Evolutionary conservation across 345 rosid species (phyloP), one percentile per base, ranked within the genome.

Genomic region (Pistacia atlantica): DNA sequence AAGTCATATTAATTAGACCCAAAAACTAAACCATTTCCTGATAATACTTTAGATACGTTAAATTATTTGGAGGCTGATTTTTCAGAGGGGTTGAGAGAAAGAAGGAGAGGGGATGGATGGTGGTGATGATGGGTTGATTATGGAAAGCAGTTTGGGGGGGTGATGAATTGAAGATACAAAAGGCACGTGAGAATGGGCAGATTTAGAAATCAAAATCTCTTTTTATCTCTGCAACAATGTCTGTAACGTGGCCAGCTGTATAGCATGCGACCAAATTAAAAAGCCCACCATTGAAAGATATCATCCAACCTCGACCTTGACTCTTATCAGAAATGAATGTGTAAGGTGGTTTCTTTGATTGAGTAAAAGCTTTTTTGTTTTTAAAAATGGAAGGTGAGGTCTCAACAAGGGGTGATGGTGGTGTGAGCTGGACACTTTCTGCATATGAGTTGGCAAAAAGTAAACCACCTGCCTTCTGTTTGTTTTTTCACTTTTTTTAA

Each of bases 211-310:
- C n/a, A 18, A 54, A 54, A 14, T 37, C 42, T 6, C 8, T 62
- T 57, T n/a, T 16, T 8, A 33, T 63, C 71, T 65, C 80, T 57
- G 79, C 75, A 72, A 79, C 13, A 38, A 38, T 38, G 42, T 38
- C 42, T 38, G 3, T 22, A 86, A 83, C 83, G 79, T 86, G 85
- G 89, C 89, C 89, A 86, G 86, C 83, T 86, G 86, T 65, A 68
- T 13, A 16, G 67, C 68, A 33, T 14, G 48, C 68, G 8, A 37
- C 31, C 20, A 51, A 35, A 12, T 4, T 17, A 37, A 25, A 25
- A 28, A 16, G 57, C 18, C 16, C 2, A 51, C 17, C 17, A 51
- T 12, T 54, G n/a, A 60, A 75, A 9, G 52, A 22, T 66, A 16
- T 16, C n/a, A 54, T 10, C 8, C 22, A 59, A n/a, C 11, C 63